Base-by-base conservation (phyloP, 2,329 filamentous ascomycete genomes). In the Pestalotiopsis sp. region DNA sequence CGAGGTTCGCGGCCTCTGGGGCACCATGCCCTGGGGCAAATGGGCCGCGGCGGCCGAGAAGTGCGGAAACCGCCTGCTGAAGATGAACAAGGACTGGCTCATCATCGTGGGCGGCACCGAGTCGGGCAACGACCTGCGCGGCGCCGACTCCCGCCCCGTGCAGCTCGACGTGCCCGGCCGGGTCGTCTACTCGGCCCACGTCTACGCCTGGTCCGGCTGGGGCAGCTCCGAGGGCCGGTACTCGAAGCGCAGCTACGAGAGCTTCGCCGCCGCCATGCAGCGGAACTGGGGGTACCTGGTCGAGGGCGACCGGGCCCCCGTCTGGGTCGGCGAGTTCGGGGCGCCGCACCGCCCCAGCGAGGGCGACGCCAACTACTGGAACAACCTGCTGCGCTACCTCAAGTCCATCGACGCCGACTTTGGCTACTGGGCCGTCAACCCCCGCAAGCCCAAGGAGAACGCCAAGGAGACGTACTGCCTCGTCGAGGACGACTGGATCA, bases 191-290 rank as follows among this genome's bases (percentile, higher is more conserved):
- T 90, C 89, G 69, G 86, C 89, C 2, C 90, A 92, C 77, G 89
- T 92, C 25, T 92, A 92, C 76, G 82, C 84, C 40, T 92, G 90
- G 90, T 91, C 89, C 17, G 90, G 91, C 67, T 92, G 90, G 91
- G 89, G 90, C 49, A 88, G 85, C 72, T 76, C 83, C 70, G 86
- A 83, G 38, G 88, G 89, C 2, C 85, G 89, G 4, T 92, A 90
- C 76, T 83, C 86, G 9, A 86, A 87, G 77, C 86, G 90, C 5
- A 81, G 81, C 38, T 92, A 92, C 76, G 80, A 82, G 12, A 89
- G 87, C n/a, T 92, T 92, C 74, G 86, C 84, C 31, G 77, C 82
- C 66, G 83, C 89, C 65, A 92, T 92, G 90, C 82, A 85, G 31
- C 77, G 83, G 70, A 91, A 91, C 77, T 92, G 91, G 90, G 90